Percentiles rank a stretch among this genome's conserved stretches.
Conservation (phyloP, 331 rosid species). For the Spiraea crenata region DNA sequence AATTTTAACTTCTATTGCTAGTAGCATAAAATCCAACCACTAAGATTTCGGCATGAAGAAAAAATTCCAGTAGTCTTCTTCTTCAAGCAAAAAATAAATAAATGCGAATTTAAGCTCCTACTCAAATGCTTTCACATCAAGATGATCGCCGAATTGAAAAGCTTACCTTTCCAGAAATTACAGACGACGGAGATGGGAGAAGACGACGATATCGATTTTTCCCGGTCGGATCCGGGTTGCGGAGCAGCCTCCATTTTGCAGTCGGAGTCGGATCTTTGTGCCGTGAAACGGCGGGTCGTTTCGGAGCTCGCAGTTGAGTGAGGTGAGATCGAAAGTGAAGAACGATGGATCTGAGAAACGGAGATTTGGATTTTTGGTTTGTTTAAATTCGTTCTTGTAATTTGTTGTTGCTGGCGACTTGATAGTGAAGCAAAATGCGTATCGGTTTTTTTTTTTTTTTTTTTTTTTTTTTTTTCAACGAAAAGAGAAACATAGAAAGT, state of each 20-base stretch:
- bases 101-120: too few species aligned
- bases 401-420: not conserved
- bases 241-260: slow-evolving; percentile 62
- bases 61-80: not conserved
- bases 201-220: slow-evolving; percentile 57
- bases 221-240: slow-evolving; percentile 72
- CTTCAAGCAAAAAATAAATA: not conserved
- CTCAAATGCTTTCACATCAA: too few species aligned
- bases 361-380: not conserved
- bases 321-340: not conserved
- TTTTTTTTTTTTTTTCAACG: too few species aligned
- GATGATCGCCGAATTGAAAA: not conserved
- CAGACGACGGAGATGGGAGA: slow-evolving; percentile 79
- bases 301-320: not conserved
- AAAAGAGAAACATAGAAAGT: too few species aligned
- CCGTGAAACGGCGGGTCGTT: not conserved
- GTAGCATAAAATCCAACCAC: not conserved
- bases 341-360: slow-evolving; percentile 3
- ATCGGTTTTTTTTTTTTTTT: too few species aligned
- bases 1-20: not conserved
- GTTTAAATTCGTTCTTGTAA: not conserved
- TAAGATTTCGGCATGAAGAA: not conserved
- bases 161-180: slow-evolving; percentile 83
- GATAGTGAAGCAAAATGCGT: too few species aligned
- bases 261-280: not conserved